A percentile compares a stretch with the other conserved stretches of the same genome.
Evolutionary conservation across 2,329 filamentous ascomycete species (phyloP).

Genomic region (Fusarium sp.): DNA sequence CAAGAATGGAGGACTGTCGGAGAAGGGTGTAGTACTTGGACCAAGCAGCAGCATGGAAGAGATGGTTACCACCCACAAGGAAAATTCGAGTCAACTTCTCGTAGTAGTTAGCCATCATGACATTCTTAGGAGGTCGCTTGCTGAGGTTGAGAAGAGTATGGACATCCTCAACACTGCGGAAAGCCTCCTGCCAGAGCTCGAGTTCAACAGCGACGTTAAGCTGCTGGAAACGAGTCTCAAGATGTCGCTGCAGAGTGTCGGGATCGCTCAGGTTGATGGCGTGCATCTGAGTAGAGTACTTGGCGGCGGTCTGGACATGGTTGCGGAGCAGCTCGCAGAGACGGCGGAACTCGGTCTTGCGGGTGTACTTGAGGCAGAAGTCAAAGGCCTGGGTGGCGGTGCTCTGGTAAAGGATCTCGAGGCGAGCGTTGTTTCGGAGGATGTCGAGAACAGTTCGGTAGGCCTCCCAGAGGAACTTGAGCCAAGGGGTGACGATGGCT

Average conservation of each 20-base stretch:
- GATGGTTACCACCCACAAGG: constrained; percentile 98
- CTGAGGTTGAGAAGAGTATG: constrained; percentile 96
- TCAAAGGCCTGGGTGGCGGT: constrained; percentile 98
- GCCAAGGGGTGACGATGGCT: constrained; percentile 97
- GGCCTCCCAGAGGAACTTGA: constrained; percentile 99
- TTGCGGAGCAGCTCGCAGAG: constrained; percentile 98
- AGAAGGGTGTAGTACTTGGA: constrained; percentile 97
- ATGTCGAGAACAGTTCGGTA: constrained; percentile 99
- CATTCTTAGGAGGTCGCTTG: constrained; percentile 97
- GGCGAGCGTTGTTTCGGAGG: constrained; percentile 96
- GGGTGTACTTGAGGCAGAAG: constrained; percentile 97
- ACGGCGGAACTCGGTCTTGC: constrained; percentile 99
- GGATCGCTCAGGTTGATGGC: constrained; percentile 98
- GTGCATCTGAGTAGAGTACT: constrained; percentile 99
- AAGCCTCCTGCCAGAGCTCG: constrained; percentile 98
- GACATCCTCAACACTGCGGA: constrained; percentile 98
- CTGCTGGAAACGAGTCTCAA: constrained; percentile 98
- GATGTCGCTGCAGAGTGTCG: constrained; percentile 94
- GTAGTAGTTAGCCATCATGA: constrained; percentile 99
- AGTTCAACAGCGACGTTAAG: constrained; percentile 97
- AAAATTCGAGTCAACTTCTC: constrained; percentile 99
- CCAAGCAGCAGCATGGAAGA: constrained; percentile 98
- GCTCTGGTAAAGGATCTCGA: constrained; percentile 98
- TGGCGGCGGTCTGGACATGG: constrained; percentile 98
- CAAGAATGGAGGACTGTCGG: constrained; percentile 85